Conservation (phyloP, 73 alveolate genomes). For the Effrenium voratum region DNA sequence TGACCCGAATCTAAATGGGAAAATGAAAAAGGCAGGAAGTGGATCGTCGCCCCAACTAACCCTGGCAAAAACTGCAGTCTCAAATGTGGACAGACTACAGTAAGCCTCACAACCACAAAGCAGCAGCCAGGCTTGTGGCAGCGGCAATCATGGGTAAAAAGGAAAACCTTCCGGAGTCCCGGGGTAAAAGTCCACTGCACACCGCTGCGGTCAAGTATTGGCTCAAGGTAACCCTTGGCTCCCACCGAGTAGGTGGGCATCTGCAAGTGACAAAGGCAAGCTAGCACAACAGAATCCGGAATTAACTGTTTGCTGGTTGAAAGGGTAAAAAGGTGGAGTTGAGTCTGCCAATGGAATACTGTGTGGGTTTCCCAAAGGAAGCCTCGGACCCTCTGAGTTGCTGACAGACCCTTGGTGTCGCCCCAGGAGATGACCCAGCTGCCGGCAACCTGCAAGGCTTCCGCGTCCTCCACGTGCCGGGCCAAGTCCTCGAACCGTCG, state of each 20-base stretch:
- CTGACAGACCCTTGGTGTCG: background rate
- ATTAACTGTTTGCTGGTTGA: background rate
- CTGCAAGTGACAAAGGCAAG: background rate
- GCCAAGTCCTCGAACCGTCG: background rate
- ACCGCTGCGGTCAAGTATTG: no score
- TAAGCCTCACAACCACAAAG: no score
- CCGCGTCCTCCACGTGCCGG: conserved; percentile 19
- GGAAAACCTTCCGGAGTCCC: no score
- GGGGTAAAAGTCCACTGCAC: no score
- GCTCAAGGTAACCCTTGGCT: no score
- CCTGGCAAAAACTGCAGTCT: no score
- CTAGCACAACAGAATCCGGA: background rate
- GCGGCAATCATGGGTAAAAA: no score
- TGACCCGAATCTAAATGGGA: no score
- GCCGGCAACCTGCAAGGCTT: conserved; percentile 16
- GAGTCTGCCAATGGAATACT: background rate
- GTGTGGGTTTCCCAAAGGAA: background rate
- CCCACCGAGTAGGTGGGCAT: background rate
- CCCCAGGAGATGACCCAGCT: conserved; percentile 43
- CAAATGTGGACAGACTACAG: no score
- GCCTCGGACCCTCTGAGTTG: background rate
- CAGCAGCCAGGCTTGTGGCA: no score
- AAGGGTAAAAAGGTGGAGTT: background rate
- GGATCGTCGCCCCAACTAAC: no score
- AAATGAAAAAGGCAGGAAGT: no score